Conservation (phyloP, 2,329 filamentous ascomycete genomes). For the Grosmannia serpens region DNA sequence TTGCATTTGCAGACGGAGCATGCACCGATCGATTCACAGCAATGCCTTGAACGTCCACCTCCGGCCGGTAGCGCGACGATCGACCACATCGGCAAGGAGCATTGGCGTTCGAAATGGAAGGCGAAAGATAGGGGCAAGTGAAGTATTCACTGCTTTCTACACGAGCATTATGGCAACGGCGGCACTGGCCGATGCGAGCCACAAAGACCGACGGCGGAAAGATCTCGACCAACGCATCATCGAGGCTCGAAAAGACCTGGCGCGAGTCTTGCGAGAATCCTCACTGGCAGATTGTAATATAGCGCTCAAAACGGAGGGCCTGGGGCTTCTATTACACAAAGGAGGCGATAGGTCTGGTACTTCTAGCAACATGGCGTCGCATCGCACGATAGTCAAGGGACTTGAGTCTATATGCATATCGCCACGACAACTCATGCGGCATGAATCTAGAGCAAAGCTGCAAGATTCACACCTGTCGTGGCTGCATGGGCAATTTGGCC, state of each 20-base stretch:
- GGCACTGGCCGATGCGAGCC: slow-evolving; percentile 47
- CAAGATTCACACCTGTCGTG: slow-evolving; percentile 7
- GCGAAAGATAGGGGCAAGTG: slow-evolving; percentile 36
- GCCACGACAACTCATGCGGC: neutral
- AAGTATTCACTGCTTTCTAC: slow-evolving; percentile 55
- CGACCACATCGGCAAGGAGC: slow-evolving; percentile 26
- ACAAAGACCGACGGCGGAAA: slow-evolving; percentile 44
- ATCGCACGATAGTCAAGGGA: slow-evolving; percentile 2
- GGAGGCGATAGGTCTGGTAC: neutral
- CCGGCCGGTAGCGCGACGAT: slow-evolving; percentile 27
- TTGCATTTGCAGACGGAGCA: slow-evolving; percentile 53
- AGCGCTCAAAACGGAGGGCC: neutral
- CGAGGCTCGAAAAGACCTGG: slow-evolving; percentile 28
- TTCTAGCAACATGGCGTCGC: neutral
- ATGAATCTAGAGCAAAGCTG: neutral
- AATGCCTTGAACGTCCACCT: slow-evolving; percentile 18
- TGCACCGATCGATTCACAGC: slow-evolving; percentile 18
- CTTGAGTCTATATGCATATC: slow-evolving; percentile 9
- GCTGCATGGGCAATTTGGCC: slow-evolving; percentile 9
- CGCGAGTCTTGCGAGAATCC: slow-evolving; percentile 3
- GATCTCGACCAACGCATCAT: slow-evolving; percentile 52
- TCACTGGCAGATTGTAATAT: neutral
- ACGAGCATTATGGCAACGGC: slow-evolving; percentile 56
- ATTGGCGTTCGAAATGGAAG: slow-evolving; percentile 24
- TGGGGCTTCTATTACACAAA: neutral